These are phyloP conservation scores for Tricholoma saponaceum DNA, from an alignment of 768 basidiomycete species.

Conservation along the genomic window DNA sequence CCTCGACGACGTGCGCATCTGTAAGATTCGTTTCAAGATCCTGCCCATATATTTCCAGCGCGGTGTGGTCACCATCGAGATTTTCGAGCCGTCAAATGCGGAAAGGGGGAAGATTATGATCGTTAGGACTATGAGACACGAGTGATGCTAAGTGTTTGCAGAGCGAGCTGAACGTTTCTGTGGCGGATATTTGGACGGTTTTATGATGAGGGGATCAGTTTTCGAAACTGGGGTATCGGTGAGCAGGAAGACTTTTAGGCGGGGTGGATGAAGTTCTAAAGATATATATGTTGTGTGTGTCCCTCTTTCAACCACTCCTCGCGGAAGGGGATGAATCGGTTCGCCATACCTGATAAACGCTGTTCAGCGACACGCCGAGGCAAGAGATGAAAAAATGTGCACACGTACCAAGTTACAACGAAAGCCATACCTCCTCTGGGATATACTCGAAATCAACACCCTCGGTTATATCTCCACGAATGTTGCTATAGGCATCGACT, in stretches of 20 bases:
- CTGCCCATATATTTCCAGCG: conserved; percentile 28
- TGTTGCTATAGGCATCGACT: conserved; percentile 48
- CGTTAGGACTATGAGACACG: conserved; percentile 26
- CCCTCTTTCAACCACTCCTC: conserved; percentile 64
- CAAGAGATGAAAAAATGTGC: neutral
- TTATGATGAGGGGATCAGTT: neutral
- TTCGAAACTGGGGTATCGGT: conserved; percentile 10
- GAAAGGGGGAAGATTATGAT: conserved; percentile 29
- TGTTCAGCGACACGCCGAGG: neutral
- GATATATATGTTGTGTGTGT: conserved; percentile 37
- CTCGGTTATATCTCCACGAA: conserved; percentile 47
- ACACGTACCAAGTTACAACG: conserved; percentile 66
- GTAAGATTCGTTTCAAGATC: conserved; percentile 20
- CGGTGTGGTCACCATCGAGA: conserved; percentile 31
- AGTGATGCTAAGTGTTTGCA: conserved; percentile 35
- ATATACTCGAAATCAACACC: conserved; percentile 73
- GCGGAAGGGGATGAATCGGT: conserved; percentile 50
- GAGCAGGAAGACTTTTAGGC: conserved; percentile 53
- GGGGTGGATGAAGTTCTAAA: conserved; percentile 73
- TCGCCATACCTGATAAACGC: conserved; percentile 62
- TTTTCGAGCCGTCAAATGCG: conserved; percentile 64
- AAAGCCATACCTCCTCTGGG: conserved; percentile 67
- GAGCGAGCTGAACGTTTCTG: conserved; percentile 44
- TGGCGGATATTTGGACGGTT: conserved; percentile 44
- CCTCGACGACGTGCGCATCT: conserved; percentile 39